Base-by-base conservation (phyloP, 148 eudicot genomes). In the Vaccinium myrtillus region DNA sequence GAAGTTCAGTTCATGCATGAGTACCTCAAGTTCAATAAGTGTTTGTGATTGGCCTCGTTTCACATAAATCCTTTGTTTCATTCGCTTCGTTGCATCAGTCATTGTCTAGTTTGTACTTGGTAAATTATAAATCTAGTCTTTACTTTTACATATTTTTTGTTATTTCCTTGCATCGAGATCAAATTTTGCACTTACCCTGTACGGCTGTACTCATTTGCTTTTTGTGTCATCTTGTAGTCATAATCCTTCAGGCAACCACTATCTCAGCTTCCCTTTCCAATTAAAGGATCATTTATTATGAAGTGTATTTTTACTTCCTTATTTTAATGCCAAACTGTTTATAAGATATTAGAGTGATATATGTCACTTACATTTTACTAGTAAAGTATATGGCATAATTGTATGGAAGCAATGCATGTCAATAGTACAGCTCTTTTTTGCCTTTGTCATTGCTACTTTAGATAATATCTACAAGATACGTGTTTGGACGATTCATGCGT, bases 401-500 rank as follows among this genome's bases (percentile, higher is more conserved):
- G 7, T 30, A 25, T 12, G 74, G 43, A 69, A 69, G 74, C 74
- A 30, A 25, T 69, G 74, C 74, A 27, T 13, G 69, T 8, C 2
- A 63, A 14, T 69, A 69, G 13, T 69, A 76, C 23, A 9, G 36
- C 49, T 12, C 36, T 39, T 25, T 67, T 67, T 25, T 10, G 2
- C 5, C 13, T 46, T 63, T 81, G 75, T 15, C 12, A 53, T 12
- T 85, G 14, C 59, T 39, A 19, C 21, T 84, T 55, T 32, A 59
- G 19, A 59, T 36, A 48, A 59, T 36, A 48, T 30, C n/a, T 53
- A 10, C 9, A 2, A 32, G 36, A 84, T 16, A 12, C 39, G 10
- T 46, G 61, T 81, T 36, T 71, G 85, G 5, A 61, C 54, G 80
- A 43, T 36, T 61, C 21, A 14, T 82, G 83, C 27, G 43, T 87